Conservation (phyloP, 805 yeast genomes). For the Komagataella kurtzmanii region DNA sequence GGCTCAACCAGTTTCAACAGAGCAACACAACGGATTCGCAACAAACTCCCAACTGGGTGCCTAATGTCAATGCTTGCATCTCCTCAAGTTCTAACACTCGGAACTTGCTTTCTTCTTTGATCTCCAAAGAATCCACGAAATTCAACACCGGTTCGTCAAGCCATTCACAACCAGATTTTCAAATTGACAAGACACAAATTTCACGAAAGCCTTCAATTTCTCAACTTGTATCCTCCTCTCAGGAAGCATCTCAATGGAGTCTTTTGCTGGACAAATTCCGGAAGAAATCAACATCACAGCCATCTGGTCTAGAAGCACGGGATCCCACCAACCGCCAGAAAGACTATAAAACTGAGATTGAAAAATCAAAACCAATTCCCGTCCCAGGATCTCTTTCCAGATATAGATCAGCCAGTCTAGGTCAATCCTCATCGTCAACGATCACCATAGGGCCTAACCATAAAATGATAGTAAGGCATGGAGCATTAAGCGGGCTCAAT, state of each 20-base stretch:
- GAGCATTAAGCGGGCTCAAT: conserved; percentile 23
- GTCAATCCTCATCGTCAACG: conserved; percentile 19
- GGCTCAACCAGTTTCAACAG: conserved; percentile 4
- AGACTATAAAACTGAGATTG: neutral
- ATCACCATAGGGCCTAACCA: conserved; percentile 28
- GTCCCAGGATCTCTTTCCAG: neutral
- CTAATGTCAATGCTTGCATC: neutral
- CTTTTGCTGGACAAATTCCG: neutral
- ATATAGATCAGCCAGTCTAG: neutral
- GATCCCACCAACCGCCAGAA: neutral
- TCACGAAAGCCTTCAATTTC: neutral
- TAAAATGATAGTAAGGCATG: conserved; percentile 26
- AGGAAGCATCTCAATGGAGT: neutral
- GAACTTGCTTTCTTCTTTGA: neutral
- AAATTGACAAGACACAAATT: neutral
- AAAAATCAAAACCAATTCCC: neutral
- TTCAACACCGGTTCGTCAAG: neutral
- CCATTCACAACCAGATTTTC: neutral
- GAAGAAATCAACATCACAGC: neutral
- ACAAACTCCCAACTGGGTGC: neutral
- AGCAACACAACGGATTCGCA: neutral
- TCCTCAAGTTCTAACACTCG: neutral
- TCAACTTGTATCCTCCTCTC: neutral
- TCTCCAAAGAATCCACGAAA: neutral
- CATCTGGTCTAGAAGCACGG: neutral